Percentiles rank a stretch among this genome's conserved stretches.
These are phyloP conservation scores for Trypethelium eluteriae DNA, from an alignment of 495 filamentous ascomycete genomes.

Conservation along the genomic window DNA sequence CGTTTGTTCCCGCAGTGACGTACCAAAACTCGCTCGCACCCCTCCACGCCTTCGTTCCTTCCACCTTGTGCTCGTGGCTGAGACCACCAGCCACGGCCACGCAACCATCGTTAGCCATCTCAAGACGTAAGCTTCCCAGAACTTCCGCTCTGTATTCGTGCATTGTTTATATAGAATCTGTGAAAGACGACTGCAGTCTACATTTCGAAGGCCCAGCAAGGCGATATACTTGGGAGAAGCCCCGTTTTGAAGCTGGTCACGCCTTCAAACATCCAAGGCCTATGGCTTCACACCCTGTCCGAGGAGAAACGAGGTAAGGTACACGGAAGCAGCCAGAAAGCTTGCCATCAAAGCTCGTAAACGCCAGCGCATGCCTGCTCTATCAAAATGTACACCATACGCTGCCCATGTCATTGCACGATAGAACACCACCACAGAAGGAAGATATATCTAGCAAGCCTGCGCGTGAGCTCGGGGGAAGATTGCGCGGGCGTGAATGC, in stretches of 20 bases:
- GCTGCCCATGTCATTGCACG: background rate
- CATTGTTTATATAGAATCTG: no score
- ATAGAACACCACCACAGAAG: background rate
- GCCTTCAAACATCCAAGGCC: background rate
- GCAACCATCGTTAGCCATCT: background rate
- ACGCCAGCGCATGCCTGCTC: background rate
- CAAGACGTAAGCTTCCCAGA: background rate
- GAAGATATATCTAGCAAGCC: background rate
- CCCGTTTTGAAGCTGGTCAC: background rate
- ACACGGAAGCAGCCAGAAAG: background rate
- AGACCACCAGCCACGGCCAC: background rate
- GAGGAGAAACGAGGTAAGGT: background rate
- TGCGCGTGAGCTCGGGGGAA: background rate
- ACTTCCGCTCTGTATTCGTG: background rate
- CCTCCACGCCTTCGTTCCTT: background rate
- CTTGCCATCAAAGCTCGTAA: background rate
- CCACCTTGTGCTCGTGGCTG: background rate
- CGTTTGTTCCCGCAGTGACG: background rate
- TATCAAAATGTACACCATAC: slow-evolving; percentile 1
- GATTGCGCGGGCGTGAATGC: background rate
- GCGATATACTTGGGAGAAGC: no score
- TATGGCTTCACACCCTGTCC: background rate
- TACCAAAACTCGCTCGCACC: background rate
- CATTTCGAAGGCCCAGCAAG: background rate
- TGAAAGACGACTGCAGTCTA: background rate